Evolutionary conservation across 306 rosid species (phyloP).

Genomic region (Hippophae gyantsensis): DNA sequence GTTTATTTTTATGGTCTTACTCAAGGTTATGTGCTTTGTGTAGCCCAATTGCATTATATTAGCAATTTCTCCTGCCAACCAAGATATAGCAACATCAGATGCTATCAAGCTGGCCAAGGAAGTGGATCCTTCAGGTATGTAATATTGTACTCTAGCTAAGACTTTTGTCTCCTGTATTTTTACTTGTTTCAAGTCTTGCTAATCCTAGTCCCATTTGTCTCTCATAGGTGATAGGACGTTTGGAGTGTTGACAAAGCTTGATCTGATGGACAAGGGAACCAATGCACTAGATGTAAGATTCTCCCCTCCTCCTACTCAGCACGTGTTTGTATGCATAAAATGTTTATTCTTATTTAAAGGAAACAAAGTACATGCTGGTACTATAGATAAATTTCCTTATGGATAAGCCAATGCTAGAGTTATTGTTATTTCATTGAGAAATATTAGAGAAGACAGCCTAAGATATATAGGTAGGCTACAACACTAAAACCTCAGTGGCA

Average conservation of each 20-base stretch:
- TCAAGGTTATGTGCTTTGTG: slow-evolving; percentile 12
- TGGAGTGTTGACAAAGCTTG: slow-evolving; percentile 90
- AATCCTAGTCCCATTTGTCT: slow-evolving; percentile 2
- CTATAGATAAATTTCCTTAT: not conserved
- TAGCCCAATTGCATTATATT: slow-evolving; percentile 82
- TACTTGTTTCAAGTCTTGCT: slow-evolving; percentile 1
- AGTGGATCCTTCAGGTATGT: slow-evolving; percentile 74
- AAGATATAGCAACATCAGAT: slow-evolving; percentile 92
- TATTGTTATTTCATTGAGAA: too few species aligned
- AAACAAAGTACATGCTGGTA: too few species aligned
- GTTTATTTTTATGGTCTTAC: not conserved
- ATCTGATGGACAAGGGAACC: slow-evolving; percentile 97
- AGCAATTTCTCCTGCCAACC: slow-evolving; percentile 91
- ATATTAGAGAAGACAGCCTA: too few species aligned
- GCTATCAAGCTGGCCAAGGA: slow-evolving; percentile 83
- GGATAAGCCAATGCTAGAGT: too few species aligned
- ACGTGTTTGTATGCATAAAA: not conserved
- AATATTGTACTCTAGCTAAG: not conserved
- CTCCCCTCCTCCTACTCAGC: slow-evolving; percentile 1
- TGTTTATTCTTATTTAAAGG: too few species aligned
- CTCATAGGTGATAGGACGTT: slow-evolving; percentile 71
- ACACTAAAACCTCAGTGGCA: too few species aligned
- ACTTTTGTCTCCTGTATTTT: not conserved
- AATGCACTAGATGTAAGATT: slow-evolving; percentile 69
- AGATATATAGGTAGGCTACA: too few species aligned